Evolutionary conservation across 2,329 filamentous ascomycete species (phyloP), one percentile per base, ranked within the genome.

Genomic region (Claviceps africana): DNA sequence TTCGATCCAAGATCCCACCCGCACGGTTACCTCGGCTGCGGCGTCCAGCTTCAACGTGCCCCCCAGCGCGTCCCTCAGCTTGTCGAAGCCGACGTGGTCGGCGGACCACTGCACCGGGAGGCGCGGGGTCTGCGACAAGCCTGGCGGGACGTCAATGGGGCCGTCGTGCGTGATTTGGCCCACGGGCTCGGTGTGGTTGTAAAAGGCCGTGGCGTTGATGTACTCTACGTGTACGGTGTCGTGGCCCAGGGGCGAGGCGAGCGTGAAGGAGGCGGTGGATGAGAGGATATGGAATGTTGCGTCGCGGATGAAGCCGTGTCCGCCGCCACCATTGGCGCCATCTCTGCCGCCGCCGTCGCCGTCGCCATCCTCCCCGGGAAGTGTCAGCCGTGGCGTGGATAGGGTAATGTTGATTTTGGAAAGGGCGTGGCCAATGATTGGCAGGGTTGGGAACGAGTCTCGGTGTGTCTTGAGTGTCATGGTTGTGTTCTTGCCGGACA

Each of bases 231-330:
- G 86, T 19, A 97, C 68, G 1, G 82, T 88, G 50, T 85, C 85
- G 53, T 81, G 72, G 42, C 73, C 69, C 9, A 97, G 72, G 0
- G 93, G 93, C 0, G 90, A 96, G 40, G 83, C 76, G 22, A 97
- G 75, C 0, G 79, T 82, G 66, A 98, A 96, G 1, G 84, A 81
- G 3, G 91, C 91, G 0, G 88, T 89, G 0, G 88, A 95, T 17
- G 87, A 86, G 56, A 93, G 76, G 50, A 97, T 68, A 68, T 97
- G 89, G 67, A 98, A 83, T 7, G 83, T 91, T 11, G 90, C 87
- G 59, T 88, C 83, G 63, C 85, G 79, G 59, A 98, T 88, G 65
- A 97, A 96, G 57, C 81, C 81, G 11, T 69, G 67, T 15, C 25
- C 17, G n/a, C n/a, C 8, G 6, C 71, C 63, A 31, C 64, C 62